phyloP scores from a whole-genome alignment of 305 asterid genomes.

The Petunia hybrid region DNA sequence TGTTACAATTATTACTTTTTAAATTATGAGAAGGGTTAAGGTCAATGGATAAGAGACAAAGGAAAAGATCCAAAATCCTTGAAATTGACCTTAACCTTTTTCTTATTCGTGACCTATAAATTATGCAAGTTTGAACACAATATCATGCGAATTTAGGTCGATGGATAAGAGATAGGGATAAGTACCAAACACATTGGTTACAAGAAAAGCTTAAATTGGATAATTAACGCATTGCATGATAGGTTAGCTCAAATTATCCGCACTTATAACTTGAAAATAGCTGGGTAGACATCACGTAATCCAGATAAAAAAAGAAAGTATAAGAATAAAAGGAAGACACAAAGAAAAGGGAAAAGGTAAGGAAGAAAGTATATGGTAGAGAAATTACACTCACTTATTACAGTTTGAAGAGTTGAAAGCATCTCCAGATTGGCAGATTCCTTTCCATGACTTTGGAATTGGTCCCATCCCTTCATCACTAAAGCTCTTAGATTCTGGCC shows the following conservation, averaged over 20 bases:
- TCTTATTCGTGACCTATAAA: background rate
- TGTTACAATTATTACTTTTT: background rate
- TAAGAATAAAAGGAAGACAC: background rate
- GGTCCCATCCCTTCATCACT: slow-evolving; percentile 70
- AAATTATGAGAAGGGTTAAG: background rate
- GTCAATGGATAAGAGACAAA: background rate
- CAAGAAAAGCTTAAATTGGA: background rate
- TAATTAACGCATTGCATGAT: background rate
- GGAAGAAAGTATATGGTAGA: background rate
- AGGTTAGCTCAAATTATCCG: background rate
- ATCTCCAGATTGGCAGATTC: slow-evolving; percentile 79
- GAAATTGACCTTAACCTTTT: background rate
- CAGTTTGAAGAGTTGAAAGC: slow-evolving; percentile 72
- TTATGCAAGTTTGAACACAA: background rate
- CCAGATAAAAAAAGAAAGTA: background rate
- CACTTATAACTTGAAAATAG: background rate
- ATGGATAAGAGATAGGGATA: background rate
- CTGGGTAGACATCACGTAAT: slow-evolving; percentile 8
- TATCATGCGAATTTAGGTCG: background rate
- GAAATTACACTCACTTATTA: slow-evolving; percentile 59
- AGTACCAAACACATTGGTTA: background rate
- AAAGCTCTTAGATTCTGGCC: slow-evolving; percentile 95
- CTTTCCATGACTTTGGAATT: slow-evolving; percentile 79
- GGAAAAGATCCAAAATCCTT: background rate
- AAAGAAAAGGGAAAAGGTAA: background rate